A percentile compares a stretch with the other conserved stretches of the same genome.
phyloP scores from a whole-genome alignment of 352 stramenopile species.

The Pythium brachiatum region DNA sequence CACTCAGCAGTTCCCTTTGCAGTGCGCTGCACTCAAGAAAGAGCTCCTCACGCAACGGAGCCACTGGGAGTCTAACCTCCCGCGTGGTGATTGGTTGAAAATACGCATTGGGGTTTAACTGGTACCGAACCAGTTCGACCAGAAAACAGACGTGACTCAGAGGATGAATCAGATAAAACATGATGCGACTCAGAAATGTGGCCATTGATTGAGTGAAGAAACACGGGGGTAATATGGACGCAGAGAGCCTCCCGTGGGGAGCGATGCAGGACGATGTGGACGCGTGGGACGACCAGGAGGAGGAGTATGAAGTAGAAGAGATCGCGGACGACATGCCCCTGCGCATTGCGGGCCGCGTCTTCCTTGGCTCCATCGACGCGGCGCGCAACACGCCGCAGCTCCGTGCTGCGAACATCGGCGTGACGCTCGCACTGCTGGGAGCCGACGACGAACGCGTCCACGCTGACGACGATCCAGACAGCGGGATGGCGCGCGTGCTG shows the following conservation, averaged over 20 bases:
- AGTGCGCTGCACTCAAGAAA: conserved; percentile 3
- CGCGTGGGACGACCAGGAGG: conserved; percentile 25
- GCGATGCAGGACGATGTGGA: conserved; percentile 25
- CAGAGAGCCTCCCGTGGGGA: not conserved
- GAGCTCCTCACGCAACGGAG: conserved; percentile 7
- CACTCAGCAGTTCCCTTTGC: not conserved
- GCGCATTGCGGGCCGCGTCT: conserved; percentile 41
- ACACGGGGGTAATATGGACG: not conserved
- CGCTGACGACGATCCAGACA: conserved; percentile 16
- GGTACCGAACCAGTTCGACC: conserved; percentile 1
- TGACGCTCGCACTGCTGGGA: conserved; percentile 42
- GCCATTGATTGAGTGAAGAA: not conserved
- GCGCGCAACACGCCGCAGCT: conserved; percentile 45
- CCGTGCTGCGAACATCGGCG: conserved; percentile 33
- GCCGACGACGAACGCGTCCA: conserved; percentile 23
- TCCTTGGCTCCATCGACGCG: conserved; percentile 69
- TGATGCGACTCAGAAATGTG: not conserved
- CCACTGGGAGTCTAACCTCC: not conserved
- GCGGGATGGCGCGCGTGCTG: conserved; percentile 17
- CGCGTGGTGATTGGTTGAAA: conserved; percentile 5
- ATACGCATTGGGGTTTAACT: not conserved
- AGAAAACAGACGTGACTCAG: conserved; percentile 2
- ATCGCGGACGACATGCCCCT: conserved; percentile 58
- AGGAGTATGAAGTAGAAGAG: conserved; percentile 56
- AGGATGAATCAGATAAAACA: conserved; percentile 3